Percentiles rank a stretch among this genome's conserved stretches.
Conservation (phyloP, 176 grass and related monocot species). For the Metroxylon sagu region DNA sequence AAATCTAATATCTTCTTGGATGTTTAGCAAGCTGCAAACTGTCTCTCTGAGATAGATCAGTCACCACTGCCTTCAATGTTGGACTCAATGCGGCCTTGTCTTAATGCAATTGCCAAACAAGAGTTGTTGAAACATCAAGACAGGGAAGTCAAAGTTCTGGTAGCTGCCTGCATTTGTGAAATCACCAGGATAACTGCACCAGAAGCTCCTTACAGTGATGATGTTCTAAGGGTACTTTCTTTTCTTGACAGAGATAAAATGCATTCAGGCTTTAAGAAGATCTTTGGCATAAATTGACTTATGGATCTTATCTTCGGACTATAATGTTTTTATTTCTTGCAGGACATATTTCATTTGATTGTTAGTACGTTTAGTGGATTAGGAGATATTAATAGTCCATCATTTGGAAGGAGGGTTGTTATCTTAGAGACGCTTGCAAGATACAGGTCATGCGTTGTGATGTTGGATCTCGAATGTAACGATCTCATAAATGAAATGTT, state of each 20-base stretch:
- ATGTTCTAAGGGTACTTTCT: constrained; percentile 72
- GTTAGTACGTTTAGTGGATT: constrained; percentile 83
- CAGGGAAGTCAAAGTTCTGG: constrained; percentile 73
- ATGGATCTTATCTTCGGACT: no score
- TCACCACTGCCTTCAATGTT: constrained; percentile 54
- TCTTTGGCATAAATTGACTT: neutral
- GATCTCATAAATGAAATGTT: constrained; percentile 98
- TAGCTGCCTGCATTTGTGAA: constrained; percentile 91
- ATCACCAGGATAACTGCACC: constrained; percentile 99
- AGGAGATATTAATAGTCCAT: constrained; percentile 55
- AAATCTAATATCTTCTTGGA: constrained; percentile 15
- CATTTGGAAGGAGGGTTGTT: constrained; percentile 69
- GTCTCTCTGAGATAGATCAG: constrained; percentile 74
- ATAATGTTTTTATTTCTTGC: constrained; percentile 18
- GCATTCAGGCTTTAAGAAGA: neutral
- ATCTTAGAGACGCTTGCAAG: constrained; percentile 94
- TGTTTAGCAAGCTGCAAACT: constrained; percentile 65
- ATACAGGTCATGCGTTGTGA: constrained; percentile 98
- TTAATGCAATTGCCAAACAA: constrained; percentile 72
- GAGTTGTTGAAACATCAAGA: constrained; percentile 86
- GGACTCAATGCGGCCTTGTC: constrained; percentile 57
- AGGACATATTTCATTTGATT: constrained; percentile 91
- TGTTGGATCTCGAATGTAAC: constrained; percentile 96
- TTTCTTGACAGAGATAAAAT: neutral
- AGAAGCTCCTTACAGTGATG: constrained; percentile 90